Evolutionary conservation across 805 yeast genomes (phyloP), one percentile per base, ranked within the genome.

Genomic region (Komagataella mondaviorum): DNA sequence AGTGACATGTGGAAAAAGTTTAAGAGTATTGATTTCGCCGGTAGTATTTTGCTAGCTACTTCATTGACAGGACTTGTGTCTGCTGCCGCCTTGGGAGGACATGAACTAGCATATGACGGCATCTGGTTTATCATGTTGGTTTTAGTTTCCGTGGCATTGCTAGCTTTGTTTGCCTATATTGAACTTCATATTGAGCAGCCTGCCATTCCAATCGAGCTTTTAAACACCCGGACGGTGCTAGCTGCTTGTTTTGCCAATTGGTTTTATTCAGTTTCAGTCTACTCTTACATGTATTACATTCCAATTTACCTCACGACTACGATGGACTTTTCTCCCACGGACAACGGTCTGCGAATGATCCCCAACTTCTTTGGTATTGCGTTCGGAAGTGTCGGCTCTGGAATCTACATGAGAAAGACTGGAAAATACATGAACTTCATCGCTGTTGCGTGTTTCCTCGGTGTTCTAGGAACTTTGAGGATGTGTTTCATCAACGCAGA

Each of bases 241-340:
- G 73, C 83, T 7, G 80, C 87, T 0, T 80, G 88, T 0, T 66
- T 85, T 52, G 73, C 83, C 47, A 83, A 82, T 63, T 80, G 86
- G 79, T 81, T 85, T 57, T 71, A 75, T 63, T 79, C 88, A 5
- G 85, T 86, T 85, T 73, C 80, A 1, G 74, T 76, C 16, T 85
- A 76, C 61, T 69, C 88, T 1, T 71, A 73, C 55, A 61, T 87
- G 51, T 88, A 73, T 66, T 87, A 81, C 63, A 72, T 81, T 3
- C 96, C 96, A 1, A 72, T 88, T 17, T 85, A 72, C 59, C 80
- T 77, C 63, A 67, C 76, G 14, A 66, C 85, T 0, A 85, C 80
- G 2, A 61, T 73, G 54, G 73, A 71, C 12, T 62, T 77, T 44
- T 60, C 76, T 3, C 76, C 87, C 2, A 75, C 83, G 6, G 67